Percentiles rank a stretch among this genome's conserved stretches.
These are phyloP conservation scores for Fusarium miscanthi DNA, from an alignment of 2,329 filamentous ascomycete genomes.

Conservation along the genomic window DNA sequence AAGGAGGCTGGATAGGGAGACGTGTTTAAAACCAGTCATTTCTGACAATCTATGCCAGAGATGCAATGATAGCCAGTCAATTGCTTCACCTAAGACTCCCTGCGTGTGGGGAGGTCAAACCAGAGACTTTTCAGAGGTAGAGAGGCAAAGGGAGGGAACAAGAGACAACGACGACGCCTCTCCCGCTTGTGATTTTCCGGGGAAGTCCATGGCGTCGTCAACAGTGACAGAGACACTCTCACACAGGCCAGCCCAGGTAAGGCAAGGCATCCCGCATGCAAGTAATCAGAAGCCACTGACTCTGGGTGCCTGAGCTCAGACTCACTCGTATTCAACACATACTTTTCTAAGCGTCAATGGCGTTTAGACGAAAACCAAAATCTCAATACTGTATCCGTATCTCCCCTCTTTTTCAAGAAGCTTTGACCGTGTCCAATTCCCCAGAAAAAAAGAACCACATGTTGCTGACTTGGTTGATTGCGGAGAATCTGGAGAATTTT, in stretches of 20 bases:
- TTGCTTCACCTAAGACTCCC: conserved; percentile 8
- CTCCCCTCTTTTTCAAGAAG: not conserved
- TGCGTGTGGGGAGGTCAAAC: conserved; percentile 11
- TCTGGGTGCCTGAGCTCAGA: conserved; percentile 22
- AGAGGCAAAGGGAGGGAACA: conserved; percentile 9
- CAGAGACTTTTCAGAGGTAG: not conserved
- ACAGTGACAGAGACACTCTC: not conserved
- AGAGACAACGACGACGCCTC: conserved; percentile 42
- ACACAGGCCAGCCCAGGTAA: not conserved
- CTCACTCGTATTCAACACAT: not conserved
- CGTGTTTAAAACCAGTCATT: conserved; percentile 27
- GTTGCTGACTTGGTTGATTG: conserved; percentile 6
- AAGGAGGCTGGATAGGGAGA: conserved; percentile 10
- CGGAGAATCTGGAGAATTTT: conserved; percentile 29
- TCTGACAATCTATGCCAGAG: conserved; percentile 12
- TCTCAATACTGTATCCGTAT: not conserved
- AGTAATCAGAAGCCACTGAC: not conserved
- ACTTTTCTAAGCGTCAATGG: conserved; percentile 37
- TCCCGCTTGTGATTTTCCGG: conserved; percentile 40
- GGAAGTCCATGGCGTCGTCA: conserved; percentile 20
- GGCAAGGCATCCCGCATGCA: not conserved
- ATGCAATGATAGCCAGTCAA: conserved; percentile 5
- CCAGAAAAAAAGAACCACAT: conserved; percentile 19
- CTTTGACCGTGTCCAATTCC: conserved; percentile 17
- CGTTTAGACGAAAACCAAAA: conserved; percentile 32